Evolutionary conservation across 768 basidiomycete species (phyloP).

Genomic region (Pulveroboletus frians): DNA sequence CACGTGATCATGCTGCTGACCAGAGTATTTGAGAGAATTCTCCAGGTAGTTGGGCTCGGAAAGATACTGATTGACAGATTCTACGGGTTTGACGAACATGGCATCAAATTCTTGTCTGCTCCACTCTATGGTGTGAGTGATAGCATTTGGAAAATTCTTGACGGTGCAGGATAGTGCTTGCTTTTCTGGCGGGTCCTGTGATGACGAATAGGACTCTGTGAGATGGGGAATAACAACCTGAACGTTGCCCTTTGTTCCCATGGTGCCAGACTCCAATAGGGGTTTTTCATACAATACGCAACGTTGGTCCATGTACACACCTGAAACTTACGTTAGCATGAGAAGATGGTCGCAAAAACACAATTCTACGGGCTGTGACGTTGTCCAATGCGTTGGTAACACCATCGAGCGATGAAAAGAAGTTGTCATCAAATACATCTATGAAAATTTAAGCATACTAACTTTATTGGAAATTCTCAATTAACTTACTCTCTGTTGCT

Average conservation of each 20-base stretch:
- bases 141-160: slow-evolving; percentile 98
- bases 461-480: neutral
- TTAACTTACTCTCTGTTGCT: slow-evolving; percentile 79
- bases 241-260: slow-evolving; percentile 96
- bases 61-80: slow-evolving; percentile 93
- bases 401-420: slow-evolving; percentile 84
- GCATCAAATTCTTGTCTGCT: slow-evolving; percentile 88
- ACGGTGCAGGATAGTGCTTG: slow-evolving; percentile 95
- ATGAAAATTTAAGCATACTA: slow-evolving; percentile 10
- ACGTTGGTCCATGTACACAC: slow-evolving; percentile 96
- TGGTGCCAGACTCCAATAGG: slow-evolving; percentile 92
- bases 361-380: slow-evolving; percentile 79
- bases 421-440: slow-evolving; percentile 86
- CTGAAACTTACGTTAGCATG: slow-evolving; percentile 35
- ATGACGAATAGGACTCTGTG: slow-evolving; percentile 95
- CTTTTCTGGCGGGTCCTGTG: slow-evolving; percentile 98
- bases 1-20: slow-evolving; percentile 85
- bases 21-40: slow-evolving; percentile 82
- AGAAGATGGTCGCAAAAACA: neutral
- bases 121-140: slow-evolving; percentile 99
- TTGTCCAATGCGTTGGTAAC: slow-evolving; percentile 99
- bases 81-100: slow-evolving; percentile 89
- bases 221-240: slow-evolving; percentile 93
- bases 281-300: slow-evolving; percentile 97
- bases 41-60: slow-evolving; percentile 96